These are phyloP conservation scores for Geoglossum glabrum DNA, from an alignment of 495 filamentous ascomycete species.

Conservation along the genomic window DNA sequence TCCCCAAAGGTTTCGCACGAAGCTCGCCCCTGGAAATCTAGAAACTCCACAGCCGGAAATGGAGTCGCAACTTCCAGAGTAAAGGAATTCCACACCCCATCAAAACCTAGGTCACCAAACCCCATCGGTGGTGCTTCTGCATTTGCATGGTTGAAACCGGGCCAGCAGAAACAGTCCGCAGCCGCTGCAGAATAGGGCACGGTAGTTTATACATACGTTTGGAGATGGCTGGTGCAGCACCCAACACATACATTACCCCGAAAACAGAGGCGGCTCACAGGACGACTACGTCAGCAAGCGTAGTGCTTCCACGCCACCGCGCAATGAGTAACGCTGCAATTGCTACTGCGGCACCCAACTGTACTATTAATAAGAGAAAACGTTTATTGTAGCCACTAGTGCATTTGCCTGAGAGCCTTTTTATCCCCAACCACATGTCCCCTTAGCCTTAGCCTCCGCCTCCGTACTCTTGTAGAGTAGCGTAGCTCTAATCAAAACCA, in stretches of 20 bases:
- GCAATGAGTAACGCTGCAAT: neutral
- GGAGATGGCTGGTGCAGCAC: neutral
- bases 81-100: neutral
- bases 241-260: neutral
- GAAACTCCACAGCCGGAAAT: neutral
- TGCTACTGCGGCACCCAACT: neutral
- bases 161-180: neutral
- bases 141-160: constrained; percentile 70
- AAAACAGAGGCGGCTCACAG: neutral
- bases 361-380: neutral
- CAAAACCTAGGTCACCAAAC: constrained; percentile 39
- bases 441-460: neutral
- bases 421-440: neutral
- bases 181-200: neutral
- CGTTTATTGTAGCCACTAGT: neutral
- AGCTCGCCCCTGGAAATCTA: neutral
- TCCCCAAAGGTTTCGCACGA: neutral
- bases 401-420: neutral
- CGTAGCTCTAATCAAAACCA: neutral
- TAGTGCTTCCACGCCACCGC: neutral
- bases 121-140: constrained; percentile 85
- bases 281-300: neutral
- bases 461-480: neutral
- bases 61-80: neutral
- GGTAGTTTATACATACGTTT: neutral